Conservation (phyloP, 1,284 basidiomycete species). For the Entoloma clypeatum region DNA sequence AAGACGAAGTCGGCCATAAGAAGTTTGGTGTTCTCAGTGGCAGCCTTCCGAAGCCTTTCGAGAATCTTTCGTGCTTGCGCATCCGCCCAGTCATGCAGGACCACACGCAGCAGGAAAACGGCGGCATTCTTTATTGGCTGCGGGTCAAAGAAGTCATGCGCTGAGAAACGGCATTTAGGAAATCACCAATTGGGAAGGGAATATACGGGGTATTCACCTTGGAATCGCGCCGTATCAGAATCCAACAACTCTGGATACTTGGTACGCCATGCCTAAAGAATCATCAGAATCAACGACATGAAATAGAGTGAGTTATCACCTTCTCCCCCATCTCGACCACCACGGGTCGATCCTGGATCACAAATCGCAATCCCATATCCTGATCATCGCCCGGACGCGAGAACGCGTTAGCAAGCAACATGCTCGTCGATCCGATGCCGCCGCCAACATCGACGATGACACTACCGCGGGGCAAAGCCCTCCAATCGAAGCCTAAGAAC, state of each 20-base stretch:
- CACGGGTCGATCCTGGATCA: constrained; percentile 66
- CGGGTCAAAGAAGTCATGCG: constrained; percentile 68
- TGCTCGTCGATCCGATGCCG: constrained; percentile 69
- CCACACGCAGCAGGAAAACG: constrained; percentile 64
- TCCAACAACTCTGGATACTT: constrained; percentile 60
- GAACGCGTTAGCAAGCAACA: constrained; percentile 60
- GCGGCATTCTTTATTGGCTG: constrained; percentile 54
- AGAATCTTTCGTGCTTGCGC: constrained; percentile 50
- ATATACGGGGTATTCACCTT: constrained; percentile 39
- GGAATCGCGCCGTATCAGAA: constrained; percentile 52
- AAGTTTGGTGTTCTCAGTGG: constrained; percentile 49
- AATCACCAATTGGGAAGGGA: constrained; percentile 1
- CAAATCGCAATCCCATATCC: constrained; percentile 45
- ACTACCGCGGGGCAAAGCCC: constrained; percentile 48
- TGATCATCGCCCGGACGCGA: constrained; percentile 16
- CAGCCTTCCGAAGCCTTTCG: constrained; percentile 48
- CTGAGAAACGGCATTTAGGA: constrained; percentile 27
- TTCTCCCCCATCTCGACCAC: constrained; percentile 60
- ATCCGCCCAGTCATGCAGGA: constrained; percentile 76
- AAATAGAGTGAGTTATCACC: constrained; percentile 25
- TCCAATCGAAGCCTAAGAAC: constrained; percentile 59
- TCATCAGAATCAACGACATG: neutral
- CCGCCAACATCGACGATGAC: constrained; percentile 72
- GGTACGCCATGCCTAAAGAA: constrained; percentile 52
- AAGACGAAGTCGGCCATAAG: constrained; percentile 68